phyloP scores from a whole-genome alignment of 768 basidiomycete genomes.

The Lyophyllum semitale region DNA sequence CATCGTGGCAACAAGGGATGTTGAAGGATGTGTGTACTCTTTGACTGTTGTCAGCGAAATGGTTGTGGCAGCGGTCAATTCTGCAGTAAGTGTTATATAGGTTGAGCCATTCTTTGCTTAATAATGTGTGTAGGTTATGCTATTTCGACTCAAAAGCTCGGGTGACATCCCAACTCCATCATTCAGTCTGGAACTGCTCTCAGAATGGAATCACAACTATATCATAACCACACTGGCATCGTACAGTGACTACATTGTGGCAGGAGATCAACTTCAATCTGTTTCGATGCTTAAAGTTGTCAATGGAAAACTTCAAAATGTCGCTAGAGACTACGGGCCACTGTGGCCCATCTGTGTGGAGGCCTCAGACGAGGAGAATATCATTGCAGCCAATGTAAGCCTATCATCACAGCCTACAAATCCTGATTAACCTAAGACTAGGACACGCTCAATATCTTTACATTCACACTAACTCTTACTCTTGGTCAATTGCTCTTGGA shows the following conservation, averaged over 20 bases:
- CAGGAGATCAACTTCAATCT: slow-evolving; percentile 83
- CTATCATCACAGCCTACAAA: slow-evolving; percentile 8
- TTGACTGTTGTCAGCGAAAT: slow-evolving; percentile 49
- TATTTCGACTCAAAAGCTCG: slow-evolving; percentile 41
- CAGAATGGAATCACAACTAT: slow-evolving; percentile 84
- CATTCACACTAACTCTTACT: slow-evolving; percentile 52
- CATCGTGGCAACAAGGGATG: slow-evolving; percentile 43
- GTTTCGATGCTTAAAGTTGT: slow-evolving; percentile 65
- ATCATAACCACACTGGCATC: slow-evolving; percentile 67
- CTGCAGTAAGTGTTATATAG: slow-evolving; percentile 53
- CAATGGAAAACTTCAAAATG: slow-evolving; percentile 43
- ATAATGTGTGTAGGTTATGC: slow-evolving; percentile 40
- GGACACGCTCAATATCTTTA: slow-evolving; percentile 69
- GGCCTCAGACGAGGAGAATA: slow-evolving; percentile 48
- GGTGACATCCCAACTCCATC: slow-evolving; percentile 31
- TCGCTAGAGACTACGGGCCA: slow-evolving; percentile 76
- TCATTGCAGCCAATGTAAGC: slow-evolving; percentile 79
- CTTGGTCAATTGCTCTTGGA: slow-evolving; percentile 52
- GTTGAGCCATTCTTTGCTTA: not conserved
- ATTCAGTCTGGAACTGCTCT: slow-evolving; percentile 41
- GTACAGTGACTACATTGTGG: slow-evolving; percentile 54
- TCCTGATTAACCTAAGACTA: slow-evolving; percentile 25
- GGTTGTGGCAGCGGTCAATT: slow-evolving; percentile 74
- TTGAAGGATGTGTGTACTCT: slow-evolving; percentile 72
- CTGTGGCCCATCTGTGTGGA: slow-evolving; percentile 74